Base-by-base conservation (phyloP, 176 grass and related monocot genomes). In the Aegilops tauschii region DNA sequence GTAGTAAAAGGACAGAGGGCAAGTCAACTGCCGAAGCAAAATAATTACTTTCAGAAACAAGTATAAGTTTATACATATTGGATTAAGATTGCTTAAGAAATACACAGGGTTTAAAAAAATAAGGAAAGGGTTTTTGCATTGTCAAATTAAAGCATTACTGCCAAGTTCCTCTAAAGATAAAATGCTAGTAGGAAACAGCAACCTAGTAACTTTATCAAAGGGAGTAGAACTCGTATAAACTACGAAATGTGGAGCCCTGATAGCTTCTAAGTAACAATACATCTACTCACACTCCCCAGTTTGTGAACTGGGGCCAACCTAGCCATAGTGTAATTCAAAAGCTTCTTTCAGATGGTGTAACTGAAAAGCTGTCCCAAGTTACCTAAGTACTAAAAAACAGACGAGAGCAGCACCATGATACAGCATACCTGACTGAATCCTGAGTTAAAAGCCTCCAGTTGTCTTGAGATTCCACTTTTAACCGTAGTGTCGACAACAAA, bases 371-470 rank as follows among this genome's bases (percentile, higher is more conserved):
- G 30, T 4, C 59, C 23, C 11, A 66, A 44, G 5, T 58, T 79
- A 59, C 5, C 23, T 9, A 44, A 44, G 42, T 40, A 40, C 35
- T 40, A 34, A 34, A 8, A 37, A 62, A 35, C 21, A 90, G 42
- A 69, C 29, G 21, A 84, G 20, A 49, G 21, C 50, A 10, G 29
- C 64, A n/a, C 1, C 79, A 82, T 45, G 27, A 69, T 50, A 85
- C 30, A 70, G 30, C 69, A 90, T 76, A 99, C 97, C 97, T 94
- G 87, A 89, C 91, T 93, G 84, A 99, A 96, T 90, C 97, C 97
- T 61, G 89, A 96, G 34, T 92, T 93, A 70, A 99, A 99, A 80
- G 94, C 89, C 50, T 94, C 92, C 81, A 99, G 20, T 79, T 99
- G 92, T 76, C 87, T 94, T 63, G 72, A 58, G 65, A 99, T 91